Conservation (phyloP, 495 filamentous ascomycete species). For the Neurospora sp. region DNA sequence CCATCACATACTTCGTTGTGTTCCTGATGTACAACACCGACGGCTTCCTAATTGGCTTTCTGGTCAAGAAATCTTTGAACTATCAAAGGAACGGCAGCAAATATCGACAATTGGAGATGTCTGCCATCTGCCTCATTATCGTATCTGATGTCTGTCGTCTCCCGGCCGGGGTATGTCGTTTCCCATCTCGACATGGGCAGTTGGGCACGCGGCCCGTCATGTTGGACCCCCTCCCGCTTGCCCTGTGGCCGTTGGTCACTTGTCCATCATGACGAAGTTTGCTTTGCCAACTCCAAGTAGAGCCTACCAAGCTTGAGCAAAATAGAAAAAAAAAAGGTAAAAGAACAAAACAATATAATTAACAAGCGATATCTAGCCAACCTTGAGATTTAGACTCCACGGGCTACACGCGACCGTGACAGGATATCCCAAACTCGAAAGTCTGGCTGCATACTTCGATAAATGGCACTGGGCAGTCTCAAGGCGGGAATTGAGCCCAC, state of each 20-base stretch:
- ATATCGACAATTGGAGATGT: neutral
- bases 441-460: too few relatives aligned
- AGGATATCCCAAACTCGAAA: too few relatives aligned
- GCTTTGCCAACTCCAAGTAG: slow-evolving; percentile 28
- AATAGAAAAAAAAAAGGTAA: too few relatives aligned
- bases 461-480: neutral
- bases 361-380: too few relatives aligned
- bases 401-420: too few relatives aligned
- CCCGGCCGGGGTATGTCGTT: neutral
- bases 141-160: neutral
- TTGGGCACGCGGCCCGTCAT: slow-evolving; percentile 23
- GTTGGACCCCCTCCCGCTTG: slow-evolving; percentile 3
- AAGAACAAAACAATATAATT: too few relatives aligned
- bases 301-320: slow-evolving; percentile 19
- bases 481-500: neutral
- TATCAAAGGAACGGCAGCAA: neutral
- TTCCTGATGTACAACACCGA: neutral
- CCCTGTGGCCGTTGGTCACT: slow-evolving; percentile 6
- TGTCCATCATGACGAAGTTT: slow-evolving; percentile 27
- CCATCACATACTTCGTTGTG: neutral
- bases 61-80: neutral
- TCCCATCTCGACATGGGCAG: neutral
- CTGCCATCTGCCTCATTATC: neutral
- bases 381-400: too few relatives aligned
- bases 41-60: neutral